Conservation (phyloP, 345 rosid genomes). For the Lepidium sativum region DNA sequence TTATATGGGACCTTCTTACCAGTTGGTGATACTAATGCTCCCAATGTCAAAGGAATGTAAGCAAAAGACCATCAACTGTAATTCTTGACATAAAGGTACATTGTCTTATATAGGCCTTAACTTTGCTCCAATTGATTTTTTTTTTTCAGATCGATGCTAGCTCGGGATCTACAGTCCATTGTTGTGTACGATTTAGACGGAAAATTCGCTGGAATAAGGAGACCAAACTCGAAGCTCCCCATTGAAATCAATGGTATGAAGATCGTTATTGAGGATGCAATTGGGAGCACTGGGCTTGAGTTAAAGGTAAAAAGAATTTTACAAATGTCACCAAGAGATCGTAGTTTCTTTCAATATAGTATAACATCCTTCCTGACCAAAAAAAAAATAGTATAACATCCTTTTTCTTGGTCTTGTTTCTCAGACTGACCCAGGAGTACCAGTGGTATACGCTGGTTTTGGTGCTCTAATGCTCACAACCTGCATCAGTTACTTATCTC, state of each 20-base stretch:
- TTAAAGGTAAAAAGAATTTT: conserved; percentile 49
- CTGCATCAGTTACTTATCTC: conserved; percentile 81
- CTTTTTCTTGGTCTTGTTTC: conserved; percentile 2
- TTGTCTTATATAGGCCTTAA: not conserved
- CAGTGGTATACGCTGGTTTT: conserved; percentile 89
- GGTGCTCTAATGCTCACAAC: conserved; percentile 91
- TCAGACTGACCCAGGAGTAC: conserved; percentile 92
- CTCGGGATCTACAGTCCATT: conserved; percentile 91
- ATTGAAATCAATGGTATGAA: conserved; percentile 70
- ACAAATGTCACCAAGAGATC: not conserved
- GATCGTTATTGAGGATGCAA: conserved; percentile 78
- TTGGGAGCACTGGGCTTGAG: conserved; percentile 88
- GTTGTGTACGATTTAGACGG: conserved; percentile 78
- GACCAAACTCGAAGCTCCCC: conserved; percentile 88
- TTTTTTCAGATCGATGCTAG: conserved; percentile 85
- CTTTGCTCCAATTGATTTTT: not conserved
- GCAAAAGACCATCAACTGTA: not conserved
- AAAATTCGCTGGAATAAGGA: conserved; percentile 74
- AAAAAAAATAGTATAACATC: too few species aligned
- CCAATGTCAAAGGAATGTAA: conserved; percentile 82
- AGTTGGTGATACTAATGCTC: conserved; percentile 55
- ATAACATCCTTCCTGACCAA: too few species aligned
- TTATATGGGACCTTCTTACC: conserved; percentile 88
- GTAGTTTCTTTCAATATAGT: not conserved
- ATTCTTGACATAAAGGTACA: not conserved